Evolutionary conservation across 805 yeast species (phyloP), one percentile per base, ranked within the genome.

Genomic region (Hanseniaspora lindneri): DNA sequence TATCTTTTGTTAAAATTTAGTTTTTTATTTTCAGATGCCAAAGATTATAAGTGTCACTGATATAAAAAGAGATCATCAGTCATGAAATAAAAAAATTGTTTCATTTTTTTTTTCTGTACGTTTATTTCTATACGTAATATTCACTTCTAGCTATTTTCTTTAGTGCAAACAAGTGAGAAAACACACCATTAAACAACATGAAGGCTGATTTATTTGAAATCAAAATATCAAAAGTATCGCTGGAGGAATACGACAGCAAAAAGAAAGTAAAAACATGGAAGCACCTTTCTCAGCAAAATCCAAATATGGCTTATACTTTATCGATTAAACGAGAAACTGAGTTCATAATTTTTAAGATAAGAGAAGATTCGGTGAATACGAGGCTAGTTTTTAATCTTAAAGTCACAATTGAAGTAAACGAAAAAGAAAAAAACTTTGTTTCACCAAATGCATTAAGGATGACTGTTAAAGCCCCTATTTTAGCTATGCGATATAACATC

Each of bases 401-500:
- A 32, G 43, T 39, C 3, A 30, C 29, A 14, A 17, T 8, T 25
- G 29, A 39, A 19, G 29, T 2, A 30, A 20, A 39, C 20, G 14
- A 14, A 8, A 16, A 20, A 2, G 33, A 27, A 2, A 32, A 32
- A 19, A 17, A 21, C 5, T 9, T 14, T 24, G 49, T 46, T 8
- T 23, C 34, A 10, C 25, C 43, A 11, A 13, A 10, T 16, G 23
- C 42, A 4, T 21, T 46, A n/a, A 39, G 43, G 39, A 37, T 46
- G 33, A 39, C 39, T n/a, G 30, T 39, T 2, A 46, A 46, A n/a
- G 33, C 49, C 13, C 49, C 49, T n/a, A 25, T 46, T 23, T 27
- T 46, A 14, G 49, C 49, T 3, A 25, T 46, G 19, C 34, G 49
- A 24, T 46, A 46, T 32, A 39, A 30, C 23, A 23, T 46, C 0